A percentile compares a stretch with the other conserved stretches of the same genome.
Evolutionary conservation across 2,329 filamentous ascomycete species (phyloP).

Genomic region (Stylonectria norvegica): DNA sequence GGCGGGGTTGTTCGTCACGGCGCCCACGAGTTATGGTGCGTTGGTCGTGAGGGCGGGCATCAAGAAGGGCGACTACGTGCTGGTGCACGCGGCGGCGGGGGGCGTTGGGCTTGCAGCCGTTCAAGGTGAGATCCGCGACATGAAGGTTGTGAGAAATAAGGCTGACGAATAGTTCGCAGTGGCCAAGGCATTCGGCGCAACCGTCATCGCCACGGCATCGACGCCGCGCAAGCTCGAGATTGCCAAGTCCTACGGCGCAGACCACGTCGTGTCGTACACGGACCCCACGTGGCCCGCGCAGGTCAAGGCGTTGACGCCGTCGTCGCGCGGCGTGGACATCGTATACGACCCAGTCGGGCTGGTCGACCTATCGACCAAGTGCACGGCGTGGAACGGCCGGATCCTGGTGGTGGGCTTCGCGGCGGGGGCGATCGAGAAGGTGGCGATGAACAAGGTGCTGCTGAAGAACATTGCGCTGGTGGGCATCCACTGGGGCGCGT

Average conservation of each 20-base stretch:
- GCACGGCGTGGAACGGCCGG: constrained; percentile 88
- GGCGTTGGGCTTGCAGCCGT: constrained; percentile 90
- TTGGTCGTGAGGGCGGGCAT: constrained; percentile 75
- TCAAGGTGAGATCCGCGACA: constrained; percentile 49
- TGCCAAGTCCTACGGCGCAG: constrained; percentile 76
- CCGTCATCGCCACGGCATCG: constrained; percentile 88
- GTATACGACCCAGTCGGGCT: constrained; percentile 93
- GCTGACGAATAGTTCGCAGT: constrained; percentile 42
- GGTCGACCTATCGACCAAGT: constrained; percentile 84
- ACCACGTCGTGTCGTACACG: constrained; percentile 76
- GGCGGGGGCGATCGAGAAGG: constrained; percentile 71
- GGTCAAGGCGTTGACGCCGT: constrained; percentile 75
- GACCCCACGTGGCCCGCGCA: constrained; percentile 59
- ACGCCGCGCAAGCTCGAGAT: constrained; percentile 75
- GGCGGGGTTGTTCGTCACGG: constrained; percentile 86
- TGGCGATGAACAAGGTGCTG: constrained; percentile 87
- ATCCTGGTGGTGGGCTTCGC: constrained; percentile 89
- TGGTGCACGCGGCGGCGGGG: constrained; percentile 89
- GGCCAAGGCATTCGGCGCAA: constrained; percentile 87
- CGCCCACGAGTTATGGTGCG: constrained; percentile 82
- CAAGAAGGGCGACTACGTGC: constrained; percentile 77
- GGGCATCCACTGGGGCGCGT: constrained; percentile 89
- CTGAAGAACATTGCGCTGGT: constrained; percentile 91
- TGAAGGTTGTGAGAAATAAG: not conserved
- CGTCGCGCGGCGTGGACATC: constrained; percentile 74